Percentiles rank a stretch among this genome's conserved stretches.
phyloP scores from a whole-genome alignment of 2,329 filamentous ascomycete species.

The Thermothelomyces thermophilus region DNA sequence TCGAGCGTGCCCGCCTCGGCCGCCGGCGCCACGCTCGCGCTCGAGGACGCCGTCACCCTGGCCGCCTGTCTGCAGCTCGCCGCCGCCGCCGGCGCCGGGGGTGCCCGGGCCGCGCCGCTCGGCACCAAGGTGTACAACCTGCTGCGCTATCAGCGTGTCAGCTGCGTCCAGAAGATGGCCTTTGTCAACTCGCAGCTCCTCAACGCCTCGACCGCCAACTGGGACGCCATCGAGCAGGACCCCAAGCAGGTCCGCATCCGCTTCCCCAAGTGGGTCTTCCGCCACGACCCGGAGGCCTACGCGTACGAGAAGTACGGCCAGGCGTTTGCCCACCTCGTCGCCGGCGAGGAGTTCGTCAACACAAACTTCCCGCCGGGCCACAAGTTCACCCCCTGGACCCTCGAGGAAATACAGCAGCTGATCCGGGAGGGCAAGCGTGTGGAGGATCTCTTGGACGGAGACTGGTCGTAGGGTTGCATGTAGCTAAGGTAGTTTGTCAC shows the following conservation, averaged over 20 bases:
- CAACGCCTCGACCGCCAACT: background rate
- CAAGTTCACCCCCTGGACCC: background rate
- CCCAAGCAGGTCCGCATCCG: background rate
- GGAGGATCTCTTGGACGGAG: background rate
- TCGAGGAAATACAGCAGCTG: background rate
- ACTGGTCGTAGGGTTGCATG: too few species aligned
- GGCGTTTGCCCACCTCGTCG: background rate
- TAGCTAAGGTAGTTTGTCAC: too few species aligned
- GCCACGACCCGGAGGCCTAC: background rate
- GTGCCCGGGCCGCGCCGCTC: background rate
- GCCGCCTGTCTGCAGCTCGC: background rate
- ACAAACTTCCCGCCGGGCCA: background rate
- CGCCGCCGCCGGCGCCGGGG: too few species aligned
- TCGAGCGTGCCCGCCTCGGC: background rate
- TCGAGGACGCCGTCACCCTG: background rate
- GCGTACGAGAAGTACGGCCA: background rate
- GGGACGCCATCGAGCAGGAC: background rate
- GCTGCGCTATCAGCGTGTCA: background rate
- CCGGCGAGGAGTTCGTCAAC: background rate
- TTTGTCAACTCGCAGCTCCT: background rate
- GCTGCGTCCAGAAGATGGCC: background rate
- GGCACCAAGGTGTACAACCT: background rate
- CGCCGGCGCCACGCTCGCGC: background rate
- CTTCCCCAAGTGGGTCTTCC: background rate
- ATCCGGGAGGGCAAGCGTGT: background rate